Evolutionary conservation across 768 basidiomycete species (phyloP).

Genomic region (Trametopsis cervina): DNA sequence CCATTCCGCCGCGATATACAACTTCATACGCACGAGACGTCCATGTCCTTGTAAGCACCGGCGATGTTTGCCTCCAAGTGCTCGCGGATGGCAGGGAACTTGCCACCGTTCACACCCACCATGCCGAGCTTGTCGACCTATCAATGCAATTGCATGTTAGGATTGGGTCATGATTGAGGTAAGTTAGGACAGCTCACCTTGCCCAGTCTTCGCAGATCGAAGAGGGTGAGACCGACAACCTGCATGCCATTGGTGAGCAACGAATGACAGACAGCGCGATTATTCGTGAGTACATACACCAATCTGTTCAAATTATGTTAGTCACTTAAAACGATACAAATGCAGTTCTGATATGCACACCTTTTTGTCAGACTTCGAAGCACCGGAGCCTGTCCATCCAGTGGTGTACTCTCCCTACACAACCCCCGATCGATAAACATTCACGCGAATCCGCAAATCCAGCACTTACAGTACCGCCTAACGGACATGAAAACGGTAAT

Average conservation of each 20-base stretch:
- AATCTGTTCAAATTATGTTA: conserved; percentile 39
- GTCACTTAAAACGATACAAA: conserved; percentile 2
- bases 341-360: conserved; percentile 32
- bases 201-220: conserved; percentile 79
- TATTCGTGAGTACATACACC: conserved; percentile 40
- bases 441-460: neutral
- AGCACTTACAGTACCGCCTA: conserved; percentile 40
- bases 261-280: neutral
- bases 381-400: conserved; percentile 89
- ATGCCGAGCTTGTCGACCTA: conserved; percentile 71
- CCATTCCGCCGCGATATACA: neutral
- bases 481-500: conserved; percentile 14
- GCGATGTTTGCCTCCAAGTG: conserved; percentile 82
- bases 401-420: conserved; percentile 84
- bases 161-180: neutral
- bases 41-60: conserved; percentile 81
- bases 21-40: conserved; percentile 52
- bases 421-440: neutral
- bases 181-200: conserved; percentile 57
- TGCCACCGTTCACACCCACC: conserved; percentile 85
- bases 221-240: conserved; percentile 87
- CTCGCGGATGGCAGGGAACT: conserved; percentile 79
- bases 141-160: neutral
- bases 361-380: conserved; percentile 93
- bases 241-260: conserved; percentile 21